A percentile compares a stretch with the other conserved stretches of the same genome.
Conservation (phyloP, 306 rosid species). For the Cicer judaicum region DNA sequence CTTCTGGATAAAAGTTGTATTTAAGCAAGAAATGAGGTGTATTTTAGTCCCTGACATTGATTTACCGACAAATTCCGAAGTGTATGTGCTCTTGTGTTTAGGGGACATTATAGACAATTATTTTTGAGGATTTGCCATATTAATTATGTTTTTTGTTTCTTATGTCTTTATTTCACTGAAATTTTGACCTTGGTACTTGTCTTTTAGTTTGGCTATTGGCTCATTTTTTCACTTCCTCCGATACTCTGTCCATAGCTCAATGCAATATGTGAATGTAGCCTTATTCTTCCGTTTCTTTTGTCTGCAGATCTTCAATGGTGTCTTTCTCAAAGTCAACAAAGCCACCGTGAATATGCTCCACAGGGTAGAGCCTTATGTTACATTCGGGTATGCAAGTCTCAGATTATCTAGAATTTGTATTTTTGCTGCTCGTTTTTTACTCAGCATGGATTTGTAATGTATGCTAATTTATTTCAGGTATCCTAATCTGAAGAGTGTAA, state of each 20-base stretch:
- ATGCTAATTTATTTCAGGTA: constrained; percentile 49
- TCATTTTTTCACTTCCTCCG: not conserved
- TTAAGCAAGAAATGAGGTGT: not conserved
- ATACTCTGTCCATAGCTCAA: not conserved
- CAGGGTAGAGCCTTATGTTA: constrained; percentile 82
- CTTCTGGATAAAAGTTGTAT: no score
- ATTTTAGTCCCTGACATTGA: not conserved
- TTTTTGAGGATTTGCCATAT: not conserved
- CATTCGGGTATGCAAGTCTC: constrained; percentile 57
- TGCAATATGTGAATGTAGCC: not conserved
- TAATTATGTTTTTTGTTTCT: not conserved
- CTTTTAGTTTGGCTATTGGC: not conserved
- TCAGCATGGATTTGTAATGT: not conserved
- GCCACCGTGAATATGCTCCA: constrained; percentile 77
- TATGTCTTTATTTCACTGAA: not conserved
- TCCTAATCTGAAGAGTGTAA: constrained; percentile 77
- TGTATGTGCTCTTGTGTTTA: no score
- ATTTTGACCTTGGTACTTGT: not conserved
- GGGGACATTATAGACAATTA: no score
- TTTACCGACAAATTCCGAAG: no score
- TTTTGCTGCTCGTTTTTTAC: not conserved
- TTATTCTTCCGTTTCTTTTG: not conserved
- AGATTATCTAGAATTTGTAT: not conserved
- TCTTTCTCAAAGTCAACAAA: constrained; percentile 82
- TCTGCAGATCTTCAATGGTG: constrained; percentile 70